These are phyloP conservation scores for Ganoderma lucidum DNA, from an alignment of 1,284 basidiomycete species.

Conservation along the genomic window DNA sequence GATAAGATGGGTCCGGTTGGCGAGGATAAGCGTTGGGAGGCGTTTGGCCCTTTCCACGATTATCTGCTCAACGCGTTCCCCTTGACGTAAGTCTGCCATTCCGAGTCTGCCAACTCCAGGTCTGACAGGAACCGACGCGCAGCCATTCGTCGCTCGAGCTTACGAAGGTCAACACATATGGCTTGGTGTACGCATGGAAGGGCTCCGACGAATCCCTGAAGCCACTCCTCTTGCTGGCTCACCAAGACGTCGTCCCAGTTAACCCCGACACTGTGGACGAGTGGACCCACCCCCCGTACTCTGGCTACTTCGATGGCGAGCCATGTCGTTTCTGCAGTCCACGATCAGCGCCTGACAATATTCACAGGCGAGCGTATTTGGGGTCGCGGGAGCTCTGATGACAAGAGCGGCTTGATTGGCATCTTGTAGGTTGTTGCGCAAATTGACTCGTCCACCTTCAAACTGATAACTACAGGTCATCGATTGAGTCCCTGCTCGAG, in stretches of 20 bases:
- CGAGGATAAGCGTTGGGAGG: conserved; percentile 54
- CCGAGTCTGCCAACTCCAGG: not conserved
- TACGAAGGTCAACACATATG: conserved; percentile 70
- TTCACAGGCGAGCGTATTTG: conserved; percentile 58
- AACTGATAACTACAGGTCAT: conserved; percentile 45
- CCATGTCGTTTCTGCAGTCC: not conserved
- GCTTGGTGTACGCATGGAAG: conserved; percentile 68
- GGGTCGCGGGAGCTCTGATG: conserved; percentile 70
- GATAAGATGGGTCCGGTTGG: conserved; percentile 53
- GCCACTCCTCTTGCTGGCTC: conserved; percentile 70
- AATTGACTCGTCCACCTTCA: not conserved
- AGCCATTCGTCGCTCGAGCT: conserved; percentile 61
- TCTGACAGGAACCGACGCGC: not conserved
- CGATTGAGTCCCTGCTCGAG: conserved; percentile 62
- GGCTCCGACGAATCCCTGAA: conserved; percentile 65
- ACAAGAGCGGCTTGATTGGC: conserved; percentile 68
- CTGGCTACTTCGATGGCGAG: conserved; percentile 46
- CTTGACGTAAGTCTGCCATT: conserved; percentile 43
- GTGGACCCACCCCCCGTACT: conserved; percentile 55
- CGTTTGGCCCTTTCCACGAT: conserved; percentile 50
- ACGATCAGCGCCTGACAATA: not conserved
- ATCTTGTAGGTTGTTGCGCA: conserved; percentile 51
- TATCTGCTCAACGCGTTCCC: conserved; percentile 53
- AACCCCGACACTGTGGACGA: conserved; percentile 57
- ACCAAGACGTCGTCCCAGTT: conserved; percentile 73